Percentiles rank a stretch among this genome's conserved stretches.
Conservation (phyloP, 83 land plant genomes). For the Picea mariana region DNA sequence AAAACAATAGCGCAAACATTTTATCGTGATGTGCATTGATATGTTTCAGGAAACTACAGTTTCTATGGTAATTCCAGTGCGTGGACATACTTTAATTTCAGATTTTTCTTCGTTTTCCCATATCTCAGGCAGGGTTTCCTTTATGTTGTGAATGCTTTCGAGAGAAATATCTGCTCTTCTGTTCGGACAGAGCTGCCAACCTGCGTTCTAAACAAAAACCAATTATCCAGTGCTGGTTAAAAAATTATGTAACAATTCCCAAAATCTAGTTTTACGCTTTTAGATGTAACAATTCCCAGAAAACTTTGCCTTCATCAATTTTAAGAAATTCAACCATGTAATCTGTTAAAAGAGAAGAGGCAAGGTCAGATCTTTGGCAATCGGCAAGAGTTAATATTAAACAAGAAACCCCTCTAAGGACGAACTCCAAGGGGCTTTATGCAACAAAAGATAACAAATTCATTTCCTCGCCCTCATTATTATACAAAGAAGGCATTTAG, state of each 20-base stretch:
- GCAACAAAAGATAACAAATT: not conserved
- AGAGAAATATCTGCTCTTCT: conserved; percentile 52
- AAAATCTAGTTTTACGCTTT: no score
- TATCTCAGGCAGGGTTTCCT: conserved; percentile 63
- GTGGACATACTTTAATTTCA: conserved; percentile 22
- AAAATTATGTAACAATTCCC: no score
- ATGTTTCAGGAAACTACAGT: conserved; percentile 39
- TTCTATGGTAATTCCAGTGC: conserved; percentile 35
- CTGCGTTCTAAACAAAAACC: conserved; percentile 28
- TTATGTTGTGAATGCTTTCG: conserved; percentile 64
- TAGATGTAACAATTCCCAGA: no score
- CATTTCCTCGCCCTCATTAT: not conserved
- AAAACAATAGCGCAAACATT: not conserved
- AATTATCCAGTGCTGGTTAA: no score
- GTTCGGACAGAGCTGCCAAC: conserved; percentile 48
- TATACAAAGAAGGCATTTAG: not conserved
- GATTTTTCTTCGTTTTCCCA: conserved; percentile 47
- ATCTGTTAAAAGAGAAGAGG: conserved; percentile 19
- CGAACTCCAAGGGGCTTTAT: not conserved
- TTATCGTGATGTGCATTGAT: not conserved
- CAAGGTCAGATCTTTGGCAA: no score
- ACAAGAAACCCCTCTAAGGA: no score
- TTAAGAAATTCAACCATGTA: conserved; percentile 52
- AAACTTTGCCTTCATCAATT: conserved; percentile 60
- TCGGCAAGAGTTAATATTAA: no score